These are phyloP conservation scores for Colletotrichum sp. DNA, from an alignment of 2,329 filamentous ascomycete species.

Conservation along the genomic window DNA sequence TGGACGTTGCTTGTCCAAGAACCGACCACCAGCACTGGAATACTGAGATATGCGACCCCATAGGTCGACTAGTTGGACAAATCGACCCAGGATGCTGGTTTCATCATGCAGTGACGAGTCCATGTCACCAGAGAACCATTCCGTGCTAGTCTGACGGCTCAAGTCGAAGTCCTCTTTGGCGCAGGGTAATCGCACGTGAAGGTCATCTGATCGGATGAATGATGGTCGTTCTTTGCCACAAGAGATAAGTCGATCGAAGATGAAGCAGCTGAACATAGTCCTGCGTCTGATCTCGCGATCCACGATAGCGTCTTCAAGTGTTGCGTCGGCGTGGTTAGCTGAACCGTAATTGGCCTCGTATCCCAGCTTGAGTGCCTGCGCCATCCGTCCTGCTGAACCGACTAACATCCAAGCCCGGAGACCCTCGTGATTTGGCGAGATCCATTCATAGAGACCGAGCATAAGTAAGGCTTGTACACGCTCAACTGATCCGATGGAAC, in stretches of 20 bases:
- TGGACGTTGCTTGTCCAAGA: conserved; percentile 50
- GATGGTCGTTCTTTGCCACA: conserved; percentile 68
- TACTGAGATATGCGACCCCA: conserved; percentile 62
- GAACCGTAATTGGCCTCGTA: conserved; percentile 50
- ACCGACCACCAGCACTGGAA: conserved; percentile 56
- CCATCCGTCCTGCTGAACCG: conserved; percentile 67
- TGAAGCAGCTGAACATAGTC: conserved; percentile 77
- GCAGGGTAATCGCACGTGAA: conserved; percentile 70
- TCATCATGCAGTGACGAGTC: conserved; percentile 32
- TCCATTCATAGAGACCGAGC: conserved; percentile 76
- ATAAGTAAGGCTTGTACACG: conserved; percentile 72
- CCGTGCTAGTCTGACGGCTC: conserved; percentile 59
- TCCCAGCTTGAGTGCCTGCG: conserved; percentile 66
- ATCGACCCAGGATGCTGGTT: conserved; percentile 55
- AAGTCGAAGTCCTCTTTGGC: conserved; percentile 69
- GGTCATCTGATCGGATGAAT: conserved; percentile 62
- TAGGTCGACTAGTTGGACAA: conserved; percentile 63
- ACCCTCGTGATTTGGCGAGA: conserved; percentile 60
- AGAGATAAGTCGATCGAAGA: conserved; percentile 72
- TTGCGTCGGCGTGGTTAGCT: not conserved
- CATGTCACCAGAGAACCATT: conserved; percentile 39
- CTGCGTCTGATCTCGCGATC: conserved; percentile 65
- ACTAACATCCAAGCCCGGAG: conserved; percentile 70
- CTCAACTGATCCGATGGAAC: conserved; percentile 61
- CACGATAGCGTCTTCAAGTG: conserved; percentile 30